Percentiles rank a stretch among this genome's conserved stretches.
These are phyloP conservation scores for Trichoderma virens DNA, from an alignment of 495 filamentous ascomycete species.

Conservation along the genomic window DNA sequence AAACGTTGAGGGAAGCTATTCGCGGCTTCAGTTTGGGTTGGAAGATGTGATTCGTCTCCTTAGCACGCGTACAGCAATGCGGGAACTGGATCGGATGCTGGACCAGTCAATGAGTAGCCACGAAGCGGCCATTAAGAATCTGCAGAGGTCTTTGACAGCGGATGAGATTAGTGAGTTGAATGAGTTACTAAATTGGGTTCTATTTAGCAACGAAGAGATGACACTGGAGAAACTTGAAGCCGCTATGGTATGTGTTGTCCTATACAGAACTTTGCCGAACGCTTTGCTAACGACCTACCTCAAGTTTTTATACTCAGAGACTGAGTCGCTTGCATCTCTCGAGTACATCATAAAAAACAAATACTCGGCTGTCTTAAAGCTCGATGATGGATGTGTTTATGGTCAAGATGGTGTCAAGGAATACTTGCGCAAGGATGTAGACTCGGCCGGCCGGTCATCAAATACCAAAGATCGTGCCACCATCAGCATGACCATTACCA, in stretches of 20 bases:
- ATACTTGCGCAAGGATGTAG: conserved; percentile 1
- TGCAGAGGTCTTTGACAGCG: conserved; percentile 13
- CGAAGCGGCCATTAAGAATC: conserved; percentile 15
- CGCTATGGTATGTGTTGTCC: conserved; percentile 12
- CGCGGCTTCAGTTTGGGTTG: conserved; percentile 12
- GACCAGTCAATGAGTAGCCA: conserved; percentile 14
- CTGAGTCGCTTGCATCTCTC: conserved; percentile 13
- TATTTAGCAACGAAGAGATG: conserved; percentile 11
- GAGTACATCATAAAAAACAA: conserved; percentile 14
- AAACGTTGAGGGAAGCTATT: conserved; percentile 11
- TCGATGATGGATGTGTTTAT: conserved; percentile 9
- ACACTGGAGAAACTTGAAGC: conserved; percentile 11
- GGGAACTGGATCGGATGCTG: conserved; percentile 14
- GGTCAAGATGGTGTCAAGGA: conserved; percentile 10
- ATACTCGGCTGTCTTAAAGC: conserved; percentile 13
- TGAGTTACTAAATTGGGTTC: conserved; percentile 16
- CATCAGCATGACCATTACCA: conserved; percentile 18
- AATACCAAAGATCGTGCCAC: conserved; percentile 12
- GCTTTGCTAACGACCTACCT: neutral
- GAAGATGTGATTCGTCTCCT: conserved; percentile 14
- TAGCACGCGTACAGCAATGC: conserved; percentile 11
- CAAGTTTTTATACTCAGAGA: conserved; percentile 14
- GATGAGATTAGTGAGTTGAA: conserved; percentile 15
- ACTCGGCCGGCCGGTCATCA: neutral
- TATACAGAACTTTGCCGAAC: neutral